These are phyloP conservation scores for Colletotrichum tropicale DNA, from an alignment of 2,329 filamentous ascomycete species.

Conservation along the genomic window DNA sequence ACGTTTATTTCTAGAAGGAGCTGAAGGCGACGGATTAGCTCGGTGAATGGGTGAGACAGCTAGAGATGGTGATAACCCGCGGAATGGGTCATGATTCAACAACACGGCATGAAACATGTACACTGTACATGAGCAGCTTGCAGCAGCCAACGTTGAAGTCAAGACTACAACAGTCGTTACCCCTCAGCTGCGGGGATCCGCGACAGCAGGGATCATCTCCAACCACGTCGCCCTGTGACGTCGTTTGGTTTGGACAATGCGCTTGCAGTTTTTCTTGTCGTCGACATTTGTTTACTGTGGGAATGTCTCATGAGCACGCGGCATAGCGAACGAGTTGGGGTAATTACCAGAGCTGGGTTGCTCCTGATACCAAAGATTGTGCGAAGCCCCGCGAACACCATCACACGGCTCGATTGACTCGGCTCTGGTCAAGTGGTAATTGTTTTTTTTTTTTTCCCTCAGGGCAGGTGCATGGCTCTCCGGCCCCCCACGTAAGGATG, in stretches of 20 bases:
- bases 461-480: neutral
- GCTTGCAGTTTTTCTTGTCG: neutral
- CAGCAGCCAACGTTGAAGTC: neutral
- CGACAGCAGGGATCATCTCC: neutral
- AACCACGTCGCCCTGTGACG: neutral
- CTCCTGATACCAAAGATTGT: neutral
- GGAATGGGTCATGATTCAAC: neutral
- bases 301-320: neutral
- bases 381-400: neutral
- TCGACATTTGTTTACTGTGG: neutral
- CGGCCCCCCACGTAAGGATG: conserved; percentile 1
- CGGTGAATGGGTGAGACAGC: neutral
- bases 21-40: neutral
- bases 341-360: neutral
- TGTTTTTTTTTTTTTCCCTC: no score
- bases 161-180: neutral
- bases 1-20: neutral
- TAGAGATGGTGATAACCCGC: neutral
- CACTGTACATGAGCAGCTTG: neutral
- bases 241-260: neutral
- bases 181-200: conserved; percentile 4
- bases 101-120: neutral
- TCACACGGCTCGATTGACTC: neutral
- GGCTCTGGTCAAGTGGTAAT: neutral
- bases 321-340: neutral